Evolutionary conservation across 2,329 filamentous ascomycete species (phyloP).

Genomic region (Diaporthe helianthi): DNA sequence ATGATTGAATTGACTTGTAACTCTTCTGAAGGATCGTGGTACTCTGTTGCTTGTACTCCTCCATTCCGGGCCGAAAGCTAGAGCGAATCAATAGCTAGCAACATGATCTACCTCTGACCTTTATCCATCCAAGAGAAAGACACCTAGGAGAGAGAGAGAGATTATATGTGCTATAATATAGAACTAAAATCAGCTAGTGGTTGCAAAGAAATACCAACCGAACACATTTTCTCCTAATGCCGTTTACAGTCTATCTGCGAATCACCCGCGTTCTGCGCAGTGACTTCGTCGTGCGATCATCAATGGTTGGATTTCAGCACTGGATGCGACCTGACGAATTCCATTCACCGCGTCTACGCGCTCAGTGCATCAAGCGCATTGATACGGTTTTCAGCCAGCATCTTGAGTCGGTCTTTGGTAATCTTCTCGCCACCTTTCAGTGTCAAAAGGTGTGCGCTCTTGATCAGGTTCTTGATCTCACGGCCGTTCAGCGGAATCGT

Average conservation of each 20-base stretch:
- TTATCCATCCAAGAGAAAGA: not conserved
- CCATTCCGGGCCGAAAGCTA: not conserved
- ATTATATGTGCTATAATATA: not conserved
- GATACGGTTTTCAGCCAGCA: constrained; percentile 44
- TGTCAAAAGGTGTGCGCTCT: constrained; percentile 47
- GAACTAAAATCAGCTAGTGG: not conserved
- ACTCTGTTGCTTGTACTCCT: not conserved
- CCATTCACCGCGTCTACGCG: not conserved
- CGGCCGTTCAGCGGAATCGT: constrained; percentile 54
- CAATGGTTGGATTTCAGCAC: not conserved
- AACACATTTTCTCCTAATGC: too few species aligned
- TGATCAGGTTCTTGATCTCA: constrained; percentile 59
- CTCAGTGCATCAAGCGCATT: constrained; percentile 33
- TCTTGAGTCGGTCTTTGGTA: constrained; percentile 41
- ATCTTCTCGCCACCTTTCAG: constrained; percentile 42
- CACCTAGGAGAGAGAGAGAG: not conserved
- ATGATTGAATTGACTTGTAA: not conserved
- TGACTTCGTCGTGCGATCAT: not conserved
- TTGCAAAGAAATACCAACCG: not conserved
- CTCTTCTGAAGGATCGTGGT: not conserved
- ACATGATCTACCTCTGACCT: not conserved
- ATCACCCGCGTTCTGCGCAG: not conserved
- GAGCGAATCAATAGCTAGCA: not conserved
- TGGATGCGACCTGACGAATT: not conserved
- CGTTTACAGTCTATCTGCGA: not conserved